Evolutionary conservation across 2,329 filamentous ascomycete species (phyloP), one percentile per base, ranked within the genome.

Genomic region (Ophiostoma australiae): DNA sequence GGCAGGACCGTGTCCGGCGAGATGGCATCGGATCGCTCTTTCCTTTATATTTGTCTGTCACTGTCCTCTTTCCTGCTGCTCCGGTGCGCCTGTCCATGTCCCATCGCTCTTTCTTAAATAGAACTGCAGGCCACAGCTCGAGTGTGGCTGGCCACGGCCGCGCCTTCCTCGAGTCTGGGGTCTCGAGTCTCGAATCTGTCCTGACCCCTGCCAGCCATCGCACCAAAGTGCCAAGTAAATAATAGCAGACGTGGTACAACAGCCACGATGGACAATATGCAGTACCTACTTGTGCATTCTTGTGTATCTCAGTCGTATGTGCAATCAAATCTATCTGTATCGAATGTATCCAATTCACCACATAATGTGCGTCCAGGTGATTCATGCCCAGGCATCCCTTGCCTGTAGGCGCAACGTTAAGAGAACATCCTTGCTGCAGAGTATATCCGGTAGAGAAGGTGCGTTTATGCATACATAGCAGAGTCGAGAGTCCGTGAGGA

Each of bases 251-350:
- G 35, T 13, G 63, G 63, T 20, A 35, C 35, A 66, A 35, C 33
- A 35, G 63, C 63, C 63, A 66, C 63, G 63, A 39, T 20, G 63
- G 61, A 65, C 61, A 65, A 66, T 66, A 66, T 66, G 63, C 63
- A 39, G 63, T 37, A 23, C 63, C 5, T 66, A 39, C 61, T n/a
- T 8, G 4, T 66, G 35, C 17, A 13, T 31, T 58, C 23, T 61
- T 31, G 23, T 63, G 27, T 63, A 33, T 33, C 15, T 35, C 27
- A 15, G 41, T 44, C 6, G 44, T 48, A 20, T 48, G 17, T 48
- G 17, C 20, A 48, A 48, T n/a, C 37, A 31, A 31, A 31, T 31
- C 48, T 8, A 52, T 52, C 3, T 48, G 13, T 61, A 61, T 31
- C 3, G n/a, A 17, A 63, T n/a, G n/a, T 35, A 35, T 65, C 41